phyloP scores from a whole-genome alignment of 1,284 basidiomycete genomes.

The Leccinum huronense region DNA sequence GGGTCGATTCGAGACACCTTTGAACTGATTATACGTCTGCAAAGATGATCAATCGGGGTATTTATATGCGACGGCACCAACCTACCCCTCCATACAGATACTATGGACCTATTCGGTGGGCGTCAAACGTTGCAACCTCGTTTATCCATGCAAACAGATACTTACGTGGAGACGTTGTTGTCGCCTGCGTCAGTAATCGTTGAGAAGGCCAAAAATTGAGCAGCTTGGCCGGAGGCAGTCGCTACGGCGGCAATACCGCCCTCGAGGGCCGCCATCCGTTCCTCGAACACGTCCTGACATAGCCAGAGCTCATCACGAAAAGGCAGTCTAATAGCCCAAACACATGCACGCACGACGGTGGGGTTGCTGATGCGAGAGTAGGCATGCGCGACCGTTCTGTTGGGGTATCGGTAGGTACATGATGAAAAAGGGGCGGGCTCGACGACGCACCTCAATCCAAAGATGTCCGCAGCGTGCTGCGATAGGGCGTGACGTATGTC shows the following conservation, averaged over 20 bases:
- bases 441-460: constrained; percentile 13
- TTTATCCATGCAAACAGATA: constrained; percentile 3
- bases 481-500: not conserved
- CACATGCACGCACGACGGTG: constrained; percentile 56
- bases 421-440: not conserved
- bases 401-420: not conserved
- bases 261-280: constrained; percentile 81
- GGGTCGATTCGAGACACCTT: constrained; percentile 44
- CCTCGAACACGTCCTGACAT: constrained; percentile 65
- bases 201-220: constrained; percentile 74
- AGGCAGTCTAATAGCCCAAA: not conserved
- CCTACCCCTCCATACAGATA: constrained; percentile 67
- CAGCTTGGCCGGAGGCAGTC: constrained; percentile 73
- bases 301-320: not conserved
- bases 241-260: constrained; percentile 79
- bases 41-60: not conserved
- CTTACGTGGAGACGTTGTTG: constrained; percentile 73
- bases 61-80: not conserved
- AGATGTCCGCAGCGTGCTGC: constrained; percentile 20
- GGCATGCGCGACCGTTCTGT: constrained; percentile 63
- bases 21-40: constrained; percentile 85
- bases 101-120: constrained; percentile 27
- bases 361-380: constrained; percentile 82
- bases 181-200: constrained; percentile 68
- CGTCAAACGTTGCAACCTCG: not conserved